Evolutionary conservation across 257 asterid genomes (phyloP).

Genomic region (Solanum tacnaense): DNA sequence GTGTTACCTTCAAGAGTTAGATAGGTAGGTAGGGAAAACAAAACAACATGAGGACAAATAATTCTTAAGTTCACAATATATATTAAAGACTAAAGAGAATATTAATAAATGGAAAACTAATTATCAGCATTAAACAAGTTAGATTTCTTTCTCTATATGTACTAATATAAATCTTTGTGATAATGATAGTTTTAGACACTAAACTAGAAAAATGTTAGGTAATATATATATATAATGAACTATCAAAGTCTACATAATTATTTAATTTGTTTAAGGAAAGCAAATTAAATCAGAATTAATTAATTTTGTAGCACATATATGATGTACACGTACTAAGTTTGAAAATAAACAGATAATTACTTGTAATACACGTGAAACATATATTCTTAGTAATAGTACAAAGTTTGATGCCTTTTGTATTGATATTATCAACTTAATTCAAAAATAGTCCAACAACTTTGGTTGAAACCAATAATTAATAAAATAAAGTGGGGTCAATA

Average conservation of each 20-base stretch:
- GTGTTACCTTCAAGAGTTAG: not conserved
- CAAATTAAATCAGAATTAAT: not conserved
- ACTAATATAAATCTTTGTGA: not conserved
- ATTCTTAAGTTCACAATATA: not conserved
- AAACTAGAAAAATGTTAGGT: not conserved
- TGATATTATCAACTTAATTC: not conserved
- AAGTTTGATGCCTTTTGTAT: not conserved
- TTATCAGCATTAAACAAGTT: not conserved
- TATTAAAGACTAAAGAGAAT: not conserved
- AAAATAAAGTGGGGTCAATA: not conserved
- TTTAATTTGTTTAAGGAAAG: not conserved
- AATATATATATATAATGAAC: not conserved
- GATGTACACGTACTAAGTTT: not conserved
- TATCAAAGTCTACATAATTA: not conserved
- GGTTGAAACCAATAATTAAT: not conserved
- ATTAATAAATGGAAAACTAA: not conserved
- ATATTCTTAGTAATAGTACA: not conserved
- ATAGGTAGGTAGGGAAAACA: not conserved
- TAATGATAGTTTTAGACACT: slow-evolving; percentile 4
- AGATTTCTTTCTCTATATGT: not conserved
- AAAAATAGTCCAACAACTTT: slow-evolving; percentile 11
- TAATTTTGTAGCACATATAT: not conserved
- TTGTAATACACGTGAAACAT: slow-evolving; percentile 4
- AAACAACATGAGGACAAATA: not conserved
- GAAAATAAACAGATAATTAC: not conserved